Base-by-base conservation (phyloP, 225 moss, liverwort and hornwort genomes). In the Bryum argenteum region DNA sequence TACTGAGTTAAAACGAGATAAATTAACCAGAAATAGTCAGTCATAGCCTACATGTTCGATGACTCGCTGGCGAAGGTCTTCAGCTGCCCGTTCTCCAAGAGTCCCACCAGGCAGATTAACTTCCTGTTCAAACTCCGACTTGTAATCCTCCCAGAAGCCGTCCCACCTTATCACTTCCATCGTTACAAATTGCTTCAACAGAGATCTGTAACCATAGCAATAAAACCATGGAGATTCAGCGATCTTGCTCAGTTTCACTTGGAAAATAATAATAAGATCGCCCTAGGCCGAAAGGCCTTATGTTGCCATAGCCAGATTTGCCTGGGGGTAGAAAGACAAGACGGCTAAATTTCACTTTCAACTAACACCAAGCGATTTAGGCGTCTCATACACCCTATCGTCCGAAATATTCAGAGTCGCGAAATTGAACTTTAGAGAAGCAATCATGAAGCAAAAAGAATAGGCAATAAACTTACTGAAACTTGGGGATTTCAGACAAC, bases 21-120 rank as follows among this genome's bases (percentile, higher is more conserved):
- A 13, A 54, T 20, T 59, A 54, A 61, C 50, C 23, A 23, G n/a
- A 69, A 61, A 15, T 3, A 33, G 33, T n/a, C 15, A 38, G 10
- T 42, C 38, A 28, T 4, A 53, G 4, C 8, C 20, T 71, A 97
- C 97, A 90, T 97, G 97, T 77, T 97, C 97, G 62, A 94, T 97
- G 54, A 90, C 94, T 54, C 97, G 97, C 78, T 92, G 94, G 54
- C 97, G 90, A 78, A 97, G 87, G 83, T 97, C 97, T 69, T 89
- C 85, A 51, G 85, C 76, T 57, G 94, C 94, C 68, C 86, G 94
- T 10, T 89, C 93, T 54, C 97, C 97, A 45, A 92, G 88, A 50
- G 85, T 60, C 18, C 89, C 97, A 79, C 97, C 97, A 69, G 90
- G 80, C 72, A 92, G 70, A 69, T 81, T 84, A 44, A 61, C 77